phyloP scores from a whole-genome alignment of 768 basidiomycete species.

The Tubosaeta sp. region DNA sequence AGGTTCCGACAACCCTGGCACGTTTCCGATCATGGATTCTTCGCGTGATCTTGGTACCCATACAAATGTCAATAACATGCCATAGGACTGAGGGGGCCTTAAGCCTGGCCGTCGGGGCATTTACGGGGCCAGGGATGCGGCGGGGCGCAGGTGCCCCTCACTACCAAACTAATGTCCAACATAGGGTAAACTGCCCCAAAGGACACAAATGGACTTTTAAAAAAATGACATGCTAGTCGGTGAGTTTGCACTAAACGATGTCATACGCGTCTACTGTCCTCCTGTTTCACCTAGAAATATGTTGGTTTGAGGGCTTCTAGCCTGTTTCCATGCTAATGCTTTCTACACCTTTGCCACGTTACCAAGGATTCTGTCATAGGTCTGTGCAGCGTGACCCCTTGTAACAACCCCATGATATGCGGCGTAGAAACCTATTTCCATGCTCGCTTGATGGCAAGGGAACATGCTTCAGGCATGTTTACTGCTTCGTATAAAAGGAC shows the following conservation, averaged over 20 bases:
- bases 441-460: slow-evolving; percentile 1
- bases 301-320: neutral
- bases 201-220: too few species aligned
- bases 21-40: neutral
- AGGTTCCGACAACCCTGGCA: neutral
- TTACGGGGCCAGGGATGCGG: too few species aligned
- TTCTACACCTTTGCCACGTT: neutral
- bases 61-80: neutral
- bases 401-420: neutral
- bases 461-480: neutral
- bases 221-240: too few species aligned
- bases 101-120: too few species aligned
- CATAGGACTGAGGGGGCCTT: too few species aligned
- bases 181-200: too few species aligned
- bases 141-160: too few species aligned
- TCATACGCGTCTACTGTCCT: too few species aligned
- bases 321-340: neutral
- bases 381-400: neutral
- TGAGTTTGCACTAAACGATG: neutral
- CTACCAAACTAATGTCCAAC: too few species aligned
- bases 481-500: slow-evolving; percentile 9
- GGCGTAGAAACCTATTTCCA: neutral
- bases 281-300: neutral
- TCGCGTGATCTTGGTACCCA: neutral
- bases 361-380: neutral